Percentiles rank a stretch among this genome's conserved stretches.
Conservation (phyloP, 352 stramenopile species). For the Lagenidium giganteum region DNA sequence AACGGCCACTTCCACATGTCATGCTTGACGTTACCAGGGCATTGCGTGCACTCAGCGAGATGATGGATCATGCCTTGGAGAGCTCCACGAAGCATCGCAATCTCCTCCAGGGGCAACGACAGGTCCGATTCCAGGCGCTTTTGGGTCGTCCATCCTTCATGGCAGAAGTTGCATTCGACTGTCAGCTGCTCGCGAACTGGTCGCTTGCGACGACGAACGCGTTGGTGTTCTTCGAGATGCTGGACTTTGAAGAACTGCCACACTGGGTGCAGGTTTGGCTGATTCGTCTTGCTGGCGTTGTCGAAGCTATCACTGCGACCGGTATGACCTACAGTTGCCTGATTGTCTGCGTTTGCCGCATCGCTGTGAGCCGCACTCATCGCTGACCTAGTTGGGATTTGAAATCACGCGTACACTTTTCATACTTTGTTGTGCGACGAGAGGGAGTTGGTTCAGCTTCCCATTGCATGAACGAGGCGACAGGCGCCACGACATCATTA, state of each 20-base stretch:
- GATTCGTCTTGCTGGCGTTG: too few relatives aligned
- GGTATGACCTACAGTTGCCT: too few relatives aligned
- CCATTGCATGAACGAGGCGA: too few relatives aligned
- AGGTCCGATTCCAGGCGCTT: slow-evolving; percentile 2
- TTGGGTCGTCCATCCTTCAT: slow-evolving; percentile 1
- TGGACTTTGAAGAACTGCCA: slow-evolving; percentile 13
- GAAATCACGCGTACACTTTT: too few relatives aligned
- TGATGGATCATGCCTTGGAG: slow-evolving; percentile 14
- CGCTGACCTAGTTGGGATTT: too few relatives aligned
- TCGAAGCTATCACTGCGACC: too few relatives aligned
- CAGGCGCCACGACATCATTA: too few relatives aligned
- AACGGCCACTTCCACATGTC: slow-evolving; percentile 13
- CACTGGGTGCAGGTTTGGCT: slow-evolving; percentile 5
- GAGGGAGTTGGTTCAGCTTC: too few relatives aligned
- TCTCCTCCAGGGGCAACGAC: neutral
- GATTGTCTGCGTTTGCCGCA: too few relatives aligned
- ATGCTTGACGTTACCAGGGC: slow-evolving; percentile 1
- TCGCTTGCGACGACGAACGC: neutral
- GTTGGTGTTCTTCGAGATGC: neutral
- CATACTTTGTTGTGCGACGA: too few relatives aligned
- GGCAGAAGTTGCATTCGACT: slow-evolving; percentile 8
- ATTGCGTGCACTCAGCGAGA: slow-evolving; percentile 3
- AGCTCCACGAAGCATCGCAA: slow-evolving; percentile 2
- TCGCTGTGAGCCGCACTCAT: too few relatives aligned
- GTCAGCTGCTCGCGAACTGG: neutral